Conservation (phyloP, 208 protist species). For the Naegleria lovaniensis region DNA sequence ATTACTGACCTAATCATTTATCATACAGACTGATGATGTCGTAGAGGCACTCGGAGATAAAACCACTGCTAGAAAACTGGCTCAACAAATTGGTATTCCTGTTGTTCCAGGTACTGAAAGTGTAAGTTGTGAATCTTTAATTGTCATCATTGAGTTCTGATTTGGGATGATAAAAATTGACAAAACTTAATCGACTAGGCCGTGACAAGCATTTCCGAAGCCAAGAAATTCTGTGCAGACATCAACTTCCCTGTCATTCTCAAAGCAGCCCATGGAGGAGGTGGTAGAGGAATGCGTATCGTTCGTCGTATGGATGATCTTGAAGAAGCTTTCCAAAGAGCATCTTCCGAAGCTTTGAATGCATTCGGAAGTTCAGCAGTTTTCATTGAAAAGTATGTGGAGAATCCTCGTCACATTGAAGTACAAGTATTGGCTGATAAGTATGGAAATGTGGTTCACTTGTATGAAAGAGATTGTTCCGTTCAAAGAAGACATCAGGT, state of each 20-base stretch:
- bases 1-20: no score
- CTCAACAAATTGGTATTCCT: slow-evolving; percentile 69
- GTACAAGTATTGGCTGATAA: slow-evolving; percentile 83
- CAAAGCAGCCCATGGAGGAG: slow-evolving; percentile 80
- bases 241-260: slow-evolving; percentile 89
- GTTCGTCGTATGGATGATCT: slow-evolving; percentile 58
- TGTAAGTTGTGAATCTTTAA: slow-evolving; percentile 51
- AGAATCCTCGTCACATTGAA: slow-evolving; percentile 81
- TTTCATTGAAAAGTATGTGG: slow-evolving; percentile 83
- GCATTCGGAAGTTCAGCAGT: slow-evolving; percentile 83
- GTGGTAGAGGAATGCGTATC: slow-evolving; percentile 74
- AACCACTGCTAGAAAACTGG: slow-evolving; percentile 74
- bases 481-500: slow-evolving; percentile 84
- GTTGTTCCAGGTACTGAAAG: slow-evolving; percentile 80
- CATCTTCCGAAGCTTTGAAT: slow-evolving; percentile 70
- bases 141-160: no score
- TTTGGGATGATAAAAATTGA: no score
- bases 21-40: slow-evolving; percentile 51
- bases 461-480: slow-evolving; percentile 89
- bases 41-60: slow-evolving; percentile 89
- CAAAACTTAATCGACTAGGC: not conserved
- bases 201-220: not conserved
- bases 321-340: slow-evolving; percentile 50
- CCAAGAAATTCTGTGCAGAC: not conserved
- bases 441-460: slow-evolving; percentile 75